These are phyloP conservation scores for Leccinum barrowsii DNA, from an alignment of 768 basidiomycete genomes.

Conservation along the genomic window DNA sequence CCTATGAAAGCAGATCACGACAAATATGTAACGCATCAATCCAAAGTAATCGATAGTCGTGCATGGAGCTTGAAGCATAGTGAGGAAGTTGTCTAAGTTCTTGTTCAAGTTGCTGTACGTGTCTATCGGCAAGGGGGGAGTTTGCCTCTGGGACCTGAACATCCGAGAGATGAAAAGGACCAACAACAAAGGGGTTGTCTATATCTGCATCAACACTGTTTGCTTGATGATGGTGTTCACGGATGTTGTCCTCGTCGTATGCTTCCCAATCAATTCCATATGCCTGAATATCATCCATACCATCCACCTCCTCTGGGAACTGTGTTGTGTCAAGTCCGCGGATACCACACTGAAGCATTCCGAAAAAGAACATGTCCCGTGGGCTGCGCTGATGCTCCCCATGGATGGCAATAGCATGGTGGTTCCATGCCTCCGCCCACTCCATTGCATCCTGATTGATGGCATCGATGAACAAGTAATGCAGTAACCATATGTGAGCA, in stretches of 20 bases:
- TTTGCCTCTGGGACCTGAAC: not conserved
- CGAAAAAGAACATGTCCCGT: not conserved
- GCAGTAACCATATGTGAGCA: not conserved
- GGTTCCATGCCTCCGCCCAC: not conserved
- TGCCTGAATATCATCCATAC: not conserved
- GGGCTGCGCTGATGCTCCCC: not conserved
- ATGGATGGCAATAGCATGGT: not conserved
- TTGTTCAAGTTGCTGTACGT: not conserved
- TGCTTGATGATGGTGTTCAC: not conserved
- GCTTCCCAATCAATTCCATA: not conserved
- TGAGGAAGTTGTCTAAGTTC: not conserved
- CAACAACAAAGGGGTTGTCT: not conserved
- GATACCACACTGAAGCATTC: not conserved
- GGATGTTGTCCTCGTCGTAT: not conserved
- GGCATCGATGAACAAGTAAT: not conserved
- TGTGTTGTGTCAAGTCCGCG: not conserved
- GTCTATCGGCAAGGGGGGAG: not conserved
- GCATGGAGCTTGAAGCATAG: too few relatives aligned
- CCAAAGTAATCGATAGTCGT: too few relatives aligned
- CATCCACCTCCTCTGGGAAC: not conserved
- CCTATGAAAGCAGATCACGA: too few relatives aligned
- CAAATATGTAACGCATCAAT: too few relatives aligned
- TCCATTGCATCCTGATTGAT: not conserved
- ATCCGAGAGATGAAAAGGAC: not conserved
- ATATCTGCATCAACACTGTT: not conserved